Percentiles rank a stretch among this genome's conserved stretches.
Conservation (phyloP, 1,139 yeast species). For the Debaryomyces udenii region DNA sequence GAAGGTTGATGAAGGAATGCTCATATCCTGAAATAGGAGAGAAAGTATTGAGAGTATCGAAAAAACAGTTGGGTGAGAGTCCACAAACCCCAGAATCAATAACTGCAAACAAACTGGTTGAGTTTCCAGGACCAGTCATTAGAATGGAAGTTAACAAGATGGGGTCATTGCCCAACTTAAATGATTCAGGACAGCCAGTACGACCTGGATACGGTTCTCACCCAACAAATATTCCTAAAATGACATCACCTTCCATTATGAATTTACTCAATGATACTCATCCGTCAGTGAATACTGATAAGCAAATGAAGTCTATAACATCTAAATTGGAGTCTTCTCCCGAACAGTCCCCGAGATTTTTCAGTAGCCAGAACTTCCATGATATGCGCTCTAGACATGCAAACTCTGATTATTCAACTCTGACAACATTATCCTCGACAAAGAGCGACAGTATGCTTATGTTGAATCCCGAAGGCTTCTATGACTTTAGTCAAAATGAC, state of each 20-base stretch:
- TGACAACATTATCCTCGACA: background rate
- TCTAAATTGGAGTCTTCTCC: background rate
- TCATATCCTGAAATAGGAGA: slow-evolving; percentile 39
- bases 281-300: background rate
- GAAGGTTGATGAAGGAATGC: slow-evolving; percentile 36
- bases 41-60: slow-evolving; percentile 32
- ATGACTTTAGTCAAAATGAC: slow-evolving; percentile 36
- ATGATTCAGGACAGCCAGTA: background rate
- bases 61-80: slow-evolving; percentile 16
- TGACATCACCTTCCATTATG: slow-evolving; percentile 21
- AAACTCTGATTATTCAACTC: background rate
- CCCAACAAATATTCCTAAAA: slow-evolving; percentile 3
- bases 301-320: background rate
- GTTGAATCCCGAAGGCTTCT: slow-evolving; percentile 11
- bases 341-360: background rate
- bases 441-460: slow-evolving; percentile 14
- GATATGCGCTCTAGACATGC: background rate
- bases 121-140: background rate
- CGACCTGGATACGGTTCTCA: background rate
- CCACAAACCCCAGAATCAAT: slow-evolving; percentile 1
- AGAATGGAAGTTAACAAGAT: background rate
- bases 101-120: background rate
- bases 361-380: background rate
- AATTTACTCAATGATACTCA: slow-evolving; percentile 21
- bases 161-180: background rate